Evolutionary conservation across 345 rosid species (phyloP).

Genomic region (Rhodamnia rubescens): DNA sequence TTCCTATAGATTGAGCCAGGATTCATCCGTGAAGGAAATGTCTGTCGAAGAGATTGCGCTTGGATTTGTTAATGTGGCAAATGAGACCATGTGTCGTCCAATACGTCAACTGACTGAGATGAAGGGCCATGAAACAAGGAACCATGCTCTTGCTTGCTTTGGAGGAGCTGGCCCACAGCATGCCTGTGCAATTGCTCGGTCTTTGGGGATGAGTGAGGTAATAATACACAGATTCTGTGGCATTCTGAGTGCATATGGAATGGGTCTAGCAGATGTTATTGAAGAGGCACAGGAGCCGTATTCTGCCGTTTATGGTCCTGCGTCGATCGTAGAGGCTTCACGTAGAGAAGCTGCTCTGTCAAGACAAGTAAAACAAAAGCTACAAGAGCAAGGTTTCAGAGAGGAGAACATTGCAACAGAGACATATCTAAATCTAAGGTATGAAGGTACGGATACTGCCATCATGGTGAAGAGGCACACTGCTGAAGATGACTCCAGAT

Average conservation of each 20-base stretch:
- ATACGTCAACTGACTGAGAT: slow-evolving; percentile 91
- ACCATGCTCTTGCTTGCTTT: slow-evolving; percentile 92
- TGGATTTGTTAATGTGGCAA: slow-evolving; percentile 90
- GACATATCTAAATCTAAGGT: slow-evolving; percentile 74
- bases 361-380: slow-evolving; percentile 52
- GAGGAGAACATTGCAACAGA: slow-evolving; percentile 57
- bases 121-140: slow-evolving; percentile 96
- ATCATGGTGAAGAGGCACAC: slow-evolving; percentile 73
- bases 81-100: slow-evolving; percentile 98
- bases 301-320: slow-evolving; percentile 67
- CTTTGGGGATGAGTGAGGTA: slow-evolving; percentile 88
- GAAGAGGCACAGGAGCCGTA: slow-evolving; percentile 97
- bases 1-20: slow-evolving; percentile 69
- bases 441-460: slow-evolving; percentile 95
- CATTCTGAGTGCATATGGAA: slow-evolving; percentile 90
- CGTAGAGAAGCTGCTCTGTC: slow-evolving; percentile 44
- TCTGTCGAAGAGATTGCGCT: slow-evolving; percentile 76
- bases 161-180: slow-evolving; percentile 99
- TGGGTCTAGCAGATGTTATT: slow-evolving; percentile 96
- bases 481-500: slow-evolving; percentile 29
- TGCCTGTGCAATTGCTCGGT: slow-evolving; percentile 93
- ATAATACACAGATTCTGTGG: slow-evolving; percentile 86
- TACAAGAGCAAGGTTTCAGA: slow-evolving; percentile 69
- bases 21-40: slow-evolving; percentile 66
- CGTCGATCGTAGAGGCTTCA: slow-evolving; percentile 55